phyloP scores from a whole-genome alignment of 805 yeast species.

The Yamadazyma paraphyllophila region DNA sequence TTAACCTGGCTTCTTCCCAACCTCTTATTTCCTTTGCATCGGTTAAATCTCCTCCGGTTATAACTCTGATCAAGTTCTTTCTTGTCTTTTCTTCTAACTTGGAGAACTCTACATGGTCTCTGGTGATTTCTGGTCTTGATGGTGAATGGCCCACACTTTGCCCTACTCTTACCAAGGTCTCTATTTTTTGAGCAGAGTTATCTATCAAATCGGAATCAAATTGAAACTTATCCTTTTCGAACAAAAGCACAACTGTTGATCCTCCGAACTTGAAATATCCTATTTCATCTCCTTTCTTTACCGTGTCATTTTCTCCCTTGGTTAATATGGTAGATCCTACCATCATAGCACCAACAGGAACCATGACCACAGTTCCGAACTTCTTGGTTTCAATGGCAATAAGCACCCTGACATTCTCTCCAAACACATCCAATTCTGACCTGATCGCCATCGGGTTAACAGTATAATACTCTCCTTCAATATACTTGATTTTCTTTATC shows the following conservation, averaged over 20 bases:
- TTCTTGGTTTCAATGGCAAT: constrained; percentile 70
- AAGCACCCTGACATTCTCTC: constrained; percentile 81
- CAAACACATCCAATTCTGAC: constrained; percentile 84
- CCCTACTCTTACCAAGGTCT: constrained; percentile 85
- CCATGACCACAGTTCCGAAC: constrained; percentile 77
- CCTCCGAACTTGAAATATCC: constrained; percentile 98
- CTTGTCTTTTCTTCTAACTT: constrained; percentile 47
- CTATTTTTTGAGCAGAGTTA: constrained; percentile 69
- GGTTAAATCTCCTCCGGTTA: constrained; percentile 55
- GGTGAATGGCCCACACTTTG: constrained; percentile 84
- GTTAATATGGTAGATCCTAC: constrained; percentile 87
- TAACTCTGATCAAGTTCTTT: constrained; percentile 51
- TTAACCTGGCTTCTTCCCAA: constrained; percentile 32
- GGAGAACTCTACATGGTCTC: constrained; percentile 46
- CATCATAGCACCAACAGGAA: constrained; percentile 98
- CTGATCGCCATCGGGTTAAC: constrained; percentile 98
- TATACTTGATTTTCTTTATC: constrained; percentile 61
- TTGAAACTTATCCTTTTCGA: constrained; percentile 47
- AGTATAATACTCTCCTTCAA: constrained; percentile 90
- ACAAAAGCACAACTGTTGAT: constrained; percentile 71
- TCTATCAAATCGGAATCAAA: constrained; percentile 73
- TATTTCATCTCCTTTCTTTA: constrained; percentile 74
- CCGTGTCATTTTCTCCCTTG: constrained; percentile 53
- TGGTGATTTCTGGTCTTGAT: constrained; percentile 45
- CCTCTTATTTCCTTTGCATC: constrained; percentile 28